Percentiles rank a stretch among this genome's conserved stretches.
These are phyloP conservation scores for Polygonum aviculare DNA, from an alignment of 148 eudicot genomes.

Conservation along the genomic window DNA sequence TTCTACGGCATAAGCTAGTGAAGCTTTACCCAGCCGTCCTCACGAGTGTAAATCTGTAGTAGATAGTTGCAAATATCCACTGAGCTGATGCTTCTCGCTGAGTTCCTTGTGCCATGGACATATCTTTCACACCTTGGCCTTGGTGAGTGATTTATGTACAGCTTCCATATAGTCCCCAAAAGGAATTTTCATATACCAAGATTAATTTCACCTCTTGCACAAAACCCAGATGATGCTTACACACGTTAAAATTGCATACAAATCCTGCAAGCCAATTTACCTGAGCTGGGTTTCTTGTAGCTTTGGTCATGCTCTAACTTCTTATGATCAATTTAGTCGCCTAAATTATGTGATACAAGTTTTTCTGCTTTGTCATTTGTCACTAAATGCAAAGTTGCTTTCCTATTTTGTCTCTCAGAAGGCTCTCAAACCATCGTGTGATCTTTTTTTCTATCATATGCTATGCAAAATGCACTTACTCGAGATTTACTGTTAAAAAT, in stretches of 20 bases:
- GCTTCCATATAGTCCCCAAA: not conserved
- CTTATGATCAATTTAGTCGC: not conserved
- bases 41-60: not conserved
- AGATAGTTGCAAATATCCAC: not conserved
- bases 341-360: not conserved
- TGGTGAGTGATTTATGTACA: conserved; percentile 7
- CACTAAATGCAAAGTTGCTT: not conserved
- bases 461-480: not conserved
- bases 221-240: not conserved
- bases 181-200: not conserved
- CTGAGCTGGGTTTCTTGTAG: not conserved
- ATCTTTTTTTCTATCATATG: not conserved
- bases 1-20: conserved; percentile 9
- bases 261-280: not conserved
- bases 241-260: not conserved
- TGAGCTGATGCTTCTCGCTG: not conserved
- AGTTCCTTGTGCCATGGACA: not conserved
- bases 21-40: not conserved
- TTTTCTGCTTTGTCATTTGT: not conserved
- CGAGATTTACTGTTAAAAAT: not conserved
- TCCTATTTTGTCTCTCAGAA: not conserved
- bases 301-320: not conserved
- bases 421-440: not conserved
- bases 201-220: not conserved
- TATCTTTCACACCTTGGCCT: not conserved